phyloP scores from a whole-genome alignment of 768 basidiomycete species.

The Mycena amicta region DNA sequence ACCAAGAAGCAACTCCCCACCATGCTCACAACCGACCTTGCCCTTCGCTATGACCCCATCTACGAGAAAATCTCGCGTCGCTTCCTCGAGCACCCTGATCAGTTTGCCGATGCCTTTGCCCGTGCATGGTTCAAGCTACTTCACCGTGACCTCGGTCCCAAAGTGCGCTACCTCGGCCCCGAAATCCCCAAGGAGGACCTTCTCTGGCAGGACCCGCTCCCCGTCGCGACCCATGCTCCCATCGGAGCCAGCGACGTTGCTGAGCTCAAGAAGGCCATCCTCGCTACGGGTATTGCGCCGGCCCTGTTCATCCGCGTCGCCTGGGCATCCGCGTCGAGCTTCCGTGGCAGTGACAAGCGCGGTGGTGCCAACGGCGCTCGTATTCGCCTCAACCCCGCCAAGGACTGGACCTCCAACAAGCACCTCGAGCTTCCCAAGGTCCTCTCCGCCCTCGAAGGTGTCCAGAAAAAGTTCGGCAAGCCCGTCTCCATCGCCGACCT shows the following conservation, averaged over 20 bases:
- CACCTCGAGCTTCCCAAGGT: not conserved
- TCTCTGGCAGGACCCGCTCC: constrained; percentile 1
- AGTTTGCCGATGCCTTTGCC: constrained; percentile 1
- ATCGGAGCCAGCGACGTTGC: not conserved
- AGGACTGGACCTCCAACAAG: constrained; percentile 1
- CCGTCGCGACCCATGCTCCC: not conserved
- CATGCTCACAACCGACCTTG: not conserved
- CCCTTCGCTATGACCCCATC: not conserved
- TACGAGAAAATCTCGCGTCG: constrained; percentile 1
- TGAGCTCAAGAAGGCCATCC: not conserved
- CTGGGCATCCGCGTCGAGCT: not conserved
- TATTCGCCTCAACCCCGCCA: not conserved
- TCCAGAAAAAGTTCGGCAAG: not conserved
- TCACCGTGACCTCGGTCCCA: constrained; percentile 1
- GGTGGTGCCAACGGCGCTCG: constrained; percentile 3
- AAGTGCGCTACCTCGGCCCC: not conserved
- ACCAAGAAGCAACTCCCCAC: constrained; percentile 1
- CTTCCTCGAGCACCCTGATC: not conserved
- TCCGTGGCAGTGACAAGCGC: constrained; percentile 3
- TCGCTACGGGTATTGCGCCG: not conserved
- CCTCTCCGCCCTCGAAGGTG: not conserved
- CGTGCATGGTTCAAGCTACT: constrained; percentile 2
- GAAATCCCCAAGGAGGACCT: not conserved
- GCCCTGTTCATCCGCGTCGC: constrained; percentile 1
- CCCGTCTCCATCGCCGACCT: not conserved